Base-by-base conservation (phyloP, 2,329 filamentous ascomycete species). In the Sclerotinia borealis region DNA sequence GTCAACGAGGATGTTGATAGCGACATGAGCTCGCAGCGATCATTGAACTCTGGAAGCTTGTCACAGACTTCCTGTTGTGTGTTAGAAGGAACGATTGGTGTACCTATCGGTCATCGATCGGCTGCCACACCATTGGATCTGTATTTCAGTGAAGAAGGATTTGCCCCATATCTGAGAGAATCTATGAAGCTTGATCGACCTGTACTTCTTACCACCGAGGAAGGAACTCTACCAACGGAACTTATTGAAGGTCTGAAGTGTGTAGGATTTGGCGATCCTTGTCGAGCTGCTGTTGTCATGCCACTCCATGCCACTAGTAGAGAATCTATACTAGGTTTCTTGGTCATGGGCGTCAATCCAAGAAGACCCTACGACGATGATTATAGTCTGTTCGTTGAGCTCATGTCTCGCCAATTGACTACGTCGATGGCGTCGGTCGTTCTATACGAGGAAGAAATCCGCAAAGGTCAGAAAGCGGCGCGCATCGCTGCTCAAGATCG, bases 351-450 rank as follows among this genome's bases (percentile, higher is more conserved):
- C 4, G 80, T 90, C 11, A 96, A 96, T 72, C 90, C 91, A 1
- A 80, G 90, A 48, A 81, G 90, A 56, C 90, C 89, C 0, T 95
- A 90, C 69, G 89, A 95, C 69, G 86, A 89, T 43, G 91, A 93
- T 68, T 95, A 93, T 71, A 84, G 85, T 66, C 79, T 93, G 0
- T 95, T 93, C 70, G 81, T 93, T 43, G 86, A 90, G 69, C 80
- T 93, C 1, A 77, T 93, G 6, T 88, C 86, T 52, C 83, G 90
- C 27, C 91, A 93, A 72, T 79, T 93, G 10, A 89, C 88, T 10
- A 93, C 90, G 0, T 92, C 90, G 0, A 82, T 93, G 74, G 90
- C 90, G 1, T 93, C 90, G 0, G 90, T 93, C 0, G 89, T 93
- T 0, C 76, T 95, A 1, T 93, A 93, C 64, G 90, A 93, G 72